Percentiles rank a stretch among this genome's conserved stretches.
phyloP scores from a whole-genome alignment of 2,329 filamentous ascomycete genomes.

The Chaetomium olivaceum region DNA sequence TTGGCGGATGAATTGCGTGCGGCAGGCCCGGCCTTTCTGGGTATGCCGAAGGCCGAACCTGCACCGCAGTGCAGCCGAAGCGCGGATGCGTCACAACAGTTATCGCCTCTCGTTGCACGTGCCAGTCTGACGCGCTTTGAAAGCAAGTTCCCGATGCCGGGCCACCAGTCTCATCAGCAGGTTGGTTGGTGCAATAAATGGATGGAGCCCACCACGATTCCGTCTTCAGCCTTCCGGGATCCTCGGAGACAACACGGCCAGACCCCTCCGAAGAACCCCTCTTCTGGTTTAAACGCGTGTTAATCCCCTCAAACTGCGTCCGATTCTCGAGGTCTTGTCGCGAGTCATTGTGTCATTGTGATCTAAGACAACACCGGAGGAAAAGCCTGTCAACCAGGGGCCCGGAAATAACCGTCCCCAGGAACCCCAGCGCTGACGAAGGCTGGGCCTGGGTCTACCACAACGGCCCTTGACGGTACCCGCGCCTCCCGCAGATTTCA shows the following conservation, averaged over 20 bases:
- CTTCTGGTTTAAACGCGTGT: neutral
- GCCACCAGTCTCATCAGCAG: slow-evolving; percentile 2
- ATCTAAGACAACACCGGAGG: neutral
- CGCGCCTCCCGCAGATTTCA: slow-evolving; percentile 23
- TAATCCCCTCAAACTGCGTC: neutral
- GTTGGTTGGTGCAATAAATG: neutral
- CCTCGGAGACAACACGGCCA: slow-evolving; percentile 3
- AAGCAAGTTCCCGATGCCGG: neutral
- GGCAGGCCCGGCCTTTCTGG: neutral
- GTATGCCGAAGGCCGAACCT: slow-evolving; percentile 10
- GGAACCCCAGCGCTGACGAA: slow-evolving; percentile 7
- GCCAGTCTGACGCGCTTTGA: neutral
- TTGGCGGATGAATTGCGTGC: slow-evolving; percentile 1
- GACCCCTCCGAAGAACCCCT: neutral
- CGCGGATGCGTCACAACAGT: neutral
- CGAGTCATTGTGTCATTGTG: slow-evolving; percentile 15
- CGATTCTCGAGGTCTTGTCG: neutral
- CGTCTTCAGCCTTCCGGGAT: slow-evolving; percentile 6
- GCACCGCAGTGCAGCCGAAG: neutral
- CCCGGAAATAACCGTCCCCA: slow-evolving; percentile 7
- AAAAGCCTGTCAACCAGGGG: slow-evolving; percentile 17
- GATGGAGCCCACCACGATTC: neutral
- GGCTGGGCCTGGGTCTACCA: neutral
- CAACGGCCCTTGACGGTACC: slow-evolving; percentile 19
- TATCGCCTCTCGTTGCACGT: slow-evolving; percentile 8